Percentiles rank a stretch among this genome's conserved stretches.
These are phyloP conservation scores for Acanthamoeba lugdunensis DNA, from an alignment of 208 protist species.

Conservation along the genomic window DNA sequence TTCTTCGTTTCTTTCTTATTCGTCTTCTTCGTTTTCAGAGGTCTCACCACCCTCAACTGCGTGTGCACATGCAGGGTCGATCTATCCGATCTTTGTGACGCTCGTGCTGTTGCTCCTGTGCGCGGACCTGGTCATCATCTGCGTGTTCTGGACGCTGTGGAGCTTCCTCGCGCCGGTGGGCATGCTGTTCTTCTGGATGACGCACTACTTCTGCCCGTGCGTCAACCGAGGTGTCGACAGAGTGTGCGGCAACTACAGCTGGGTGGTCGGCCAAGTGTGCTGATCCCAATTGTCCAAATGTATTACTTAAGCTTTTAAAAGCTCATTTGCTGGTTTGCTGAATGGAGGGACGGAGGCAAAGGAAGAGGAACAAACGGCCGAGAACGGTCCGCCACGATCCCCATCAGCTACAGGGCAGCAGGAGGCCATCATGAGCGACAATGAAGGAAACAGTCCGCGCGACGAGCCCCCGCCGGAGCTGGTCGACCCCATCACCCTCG, in stretches of 20 bases:
- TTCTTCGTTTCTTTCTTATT: too few species aligned
- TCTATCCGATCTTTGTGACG: not conserved
- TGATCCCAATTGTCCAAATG: too few species aligned
- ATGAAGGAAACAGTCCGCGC: too few species aligned
- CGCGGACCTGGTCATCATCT: not conserved
- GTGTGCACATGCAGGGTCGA: not conserved
- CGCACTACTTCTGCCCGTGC: slow-evolving; percentile 54
- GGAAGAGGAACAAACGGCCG: too few species aligned
- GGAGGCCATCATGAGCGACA: too few species aligned
- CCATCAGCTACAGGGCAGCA: too few species aligned
- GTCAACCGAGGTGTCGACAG: not conserved
- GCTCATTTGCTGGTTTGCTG: too few species aligned
- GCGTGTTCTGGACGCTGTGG: slow-evolving; percentile 10
- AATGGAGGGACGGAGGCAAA: too few species aligned
- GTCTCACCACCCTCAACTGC: too few species aligned
- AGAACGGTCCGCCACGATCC: too few species aligned
- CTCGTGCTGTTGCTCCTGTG: not conserved
- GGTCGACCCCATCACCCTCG: slow-evolving; percentile 3
- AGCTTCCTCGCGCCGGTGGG: not conserved
- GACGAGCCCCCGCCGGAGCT: not conserved
- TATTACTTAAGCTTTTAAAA: too few species aligned
- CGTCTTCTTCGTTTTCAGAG: too few species aligned
- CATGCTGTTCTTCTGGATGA: slow-evolving; percentile 25
- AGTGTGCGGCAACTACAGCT: not conserved
- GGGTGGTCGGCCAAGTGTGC: not conserved